Evolutionary conservation across 2,329 filamentous ascomycete genomes (phyloP).

Genomic region (Talaromyces verruculosus): DNA sequence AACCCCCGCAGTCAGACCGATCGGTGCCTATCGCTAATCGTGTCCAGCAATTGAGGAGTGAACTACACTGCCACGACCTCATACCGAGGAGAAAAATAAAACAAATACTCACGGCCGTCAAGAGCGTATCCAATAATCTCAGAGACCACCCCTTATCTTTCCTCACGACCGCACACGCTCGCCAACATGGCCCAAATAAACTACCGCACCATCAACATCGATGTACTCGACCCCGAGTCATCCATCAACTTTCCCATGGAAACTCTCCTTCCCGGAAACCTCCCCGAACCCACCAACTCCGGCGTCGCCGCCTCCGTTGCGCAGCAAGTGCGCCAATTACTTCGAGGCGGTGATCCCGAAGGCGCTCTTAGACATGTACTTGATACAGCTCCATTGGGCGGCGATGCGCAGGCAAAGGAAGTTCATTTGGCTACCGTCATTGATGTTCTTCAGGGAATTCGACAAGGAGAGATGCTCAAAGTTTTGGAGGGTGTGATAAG

Average conservation of each 20-base stretch:
- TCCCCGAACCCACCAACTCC: conserved; percentile 68
- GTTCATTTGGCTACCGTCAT: conserved; percentile 82
- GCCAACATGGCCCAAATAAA: conserved; percentile 52
- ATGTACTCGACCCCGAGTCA: conserved; percentile 86
- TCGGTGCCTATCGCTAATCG: conserved; percentile 19
- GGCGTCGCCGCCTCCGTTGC: conserved; percentile 75
- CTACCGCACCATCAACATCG: conserved; percentile 90
- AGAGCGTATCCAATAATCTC: not conserved
- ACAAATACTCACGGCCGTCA: not conserved
- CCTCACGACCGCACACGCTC: not conserved
- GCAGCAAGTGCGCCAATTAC: conserved; percentile 79
- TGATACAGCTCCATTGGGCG: conserved; percentile 74
- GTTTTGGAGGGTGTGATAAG: conserved; percentile 79
- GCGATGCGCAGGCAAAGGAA: conserved; percentile 63
- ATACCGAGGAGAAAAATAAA: not conserved
- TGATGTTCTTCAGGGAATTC: conserved; percentile 93
- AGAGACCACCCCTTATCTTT: not conserved
- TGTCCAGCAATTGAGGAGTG: conserved; percentile 5
- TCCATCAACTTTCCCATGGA: conserved; percentile 86
- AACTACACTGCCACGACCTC: not conserved
- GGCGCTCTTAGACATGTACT: conserved; percentile 80
- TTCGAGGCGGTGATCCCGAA: conserved; percentile 82
- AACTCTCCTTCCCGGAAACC: conserved; percentile 72
- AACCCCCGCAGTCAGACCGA: conserved; percentile 9
- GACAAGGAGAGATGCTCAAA: conserved; percentile 91